A percentile compares a stretch with the other conserved stretches of the same genome.
Conservation (phyloP, 2,329 filamentous ascomycete genomes). For the Phialophora expanda region DNA sequence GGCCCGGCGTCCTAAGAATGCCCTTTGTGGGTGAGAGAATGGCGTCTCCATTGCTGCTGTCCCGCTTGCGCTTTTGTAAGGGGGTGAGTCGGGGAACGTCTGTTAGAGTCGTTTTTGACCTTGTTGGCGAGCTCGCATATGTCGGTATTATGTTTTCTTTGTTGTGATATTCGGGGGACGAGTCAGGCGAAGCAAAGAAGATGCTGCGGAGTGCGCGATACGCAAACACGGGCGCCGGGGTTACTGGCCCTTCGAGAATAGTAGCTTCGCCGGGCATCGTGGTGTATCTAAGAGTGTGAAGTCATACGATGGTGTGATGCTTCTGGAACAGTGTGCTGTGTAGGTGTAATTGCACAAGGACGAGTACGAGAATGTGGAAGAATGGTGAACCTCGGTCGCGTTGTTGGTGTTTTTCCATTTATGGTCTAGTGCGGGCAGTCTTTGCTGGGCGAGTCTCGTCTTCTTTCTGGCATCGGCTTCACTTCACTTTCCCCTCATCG, state of each 20-base stretch:
- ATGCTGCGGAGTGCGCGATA: slow-evolving; percentile 70
- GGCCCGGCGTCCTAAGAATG: slow-evolving; percentile 69
- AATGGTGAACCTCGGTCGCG: neutral
- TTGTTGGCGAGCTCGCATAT: slow-evolving; percentile 21
- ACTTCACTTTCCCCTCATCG: slow-evolving; percentile 3
- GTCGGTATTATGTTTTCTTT: slow-evolving; percentile 32
- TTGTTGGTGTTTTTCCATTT: slow-evolving; percentile 21
- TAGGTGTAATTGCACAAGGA: neutral
- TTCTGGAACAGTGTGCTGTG: neutral
- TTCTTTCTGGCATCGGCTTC: neutral
- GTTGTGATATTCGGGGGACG: slow-evolving; percentile 47
- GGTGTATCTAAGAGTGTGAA: neutral
- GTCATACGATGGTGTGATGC: neutral
- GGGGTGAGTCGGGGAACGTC: slow-evolving; percentile 36
- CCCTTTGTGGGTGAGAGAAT: slow-evolving; percentile 62
- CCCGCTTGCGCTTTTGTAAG: slow-evolving; percentile 37
- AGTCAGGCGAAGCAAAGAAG: slow-evolving; percentile 67
- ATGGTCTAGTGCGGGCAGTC: slow-evolving; percentile 14
- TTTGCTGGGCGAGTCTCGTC: slow-evolving; percentile 5
- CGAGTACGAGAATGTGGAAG: neutral
- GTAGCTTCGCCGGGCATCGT: slow-evolving; percentile 40
- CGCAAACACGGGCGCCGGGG: slow-evolving; percentile 69
- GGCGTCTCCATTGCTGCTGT: slow-evolving; percentile 9
- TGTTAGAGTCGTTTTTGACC: slow-evolving; percentile 30
- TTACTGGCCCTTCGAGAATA: slow-evolving; percentile 63